phyloP scores from a whole-genome alignment of 2,329 filamentous ascomycete genomes.

The Penicillium aurantiogriseum region DNA sequence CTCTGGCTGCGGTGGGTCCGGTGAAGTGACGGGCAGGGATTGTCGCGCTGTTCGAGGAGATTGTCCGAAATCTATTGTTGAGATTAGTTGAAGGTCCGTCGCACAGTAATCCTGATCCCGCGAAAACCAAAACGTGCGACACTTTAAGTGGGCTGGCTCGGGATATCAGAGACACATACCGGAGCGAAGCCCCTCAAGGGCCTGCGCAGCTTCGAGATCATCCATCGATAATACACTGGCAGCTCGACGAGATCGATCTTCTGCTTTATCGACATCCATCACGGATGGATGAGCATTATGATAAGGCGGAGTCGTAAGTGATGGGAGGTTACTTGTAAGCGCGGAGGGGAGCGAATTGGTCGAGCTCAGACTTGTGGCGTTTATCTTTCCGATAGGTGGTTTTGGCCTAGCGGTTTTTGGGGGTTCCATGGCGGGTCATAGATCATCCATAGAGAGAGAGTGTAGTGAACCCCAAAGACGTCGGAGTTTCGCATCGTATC shows the following conservation, averaged over 20 bases:
- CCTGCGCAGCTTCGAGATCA: slow-evolving; percentile 65
- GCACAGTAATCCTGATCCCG: not conserved
- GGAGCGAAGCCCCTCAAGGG: slow-evolving; percentile 70
- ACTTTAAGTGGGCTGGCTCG: not conserved
- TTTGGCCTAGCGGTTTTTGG: slow-evolving; percentile 5
- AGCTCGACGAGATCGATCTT: slow-evolving; percentile 44
- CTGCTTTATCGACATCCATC: slow-evolving; percentile 35
- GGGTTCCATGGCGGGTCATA: slow-evolving; percentile 14
- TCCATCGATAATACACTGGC: slow-evolving; percentile 50
- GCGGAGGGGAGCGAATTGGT: slow-evolving; percentile 9
- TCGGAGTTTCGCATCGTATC: slow-evolving; percentile 7
- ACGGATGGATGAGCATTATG: slow-evolving; percentile 32
- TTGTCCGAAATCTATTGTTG: slow-evolving; percentile 61
- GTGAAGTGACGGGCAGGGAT: slow-evolving; percentile 33
- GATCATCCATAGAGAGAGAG: slow-evolving; percentile 3
- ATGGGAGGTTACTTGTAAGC: slow-evolving; percentile 11
- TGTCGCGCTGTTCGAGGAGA: slow-evolving; percentile 54
- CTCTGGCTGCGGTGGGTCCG: slow-evolving; percentile 59
- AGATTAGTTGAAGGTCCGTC: slow-evolving; percentile 11
- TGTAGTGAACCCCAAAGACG: not conserved
- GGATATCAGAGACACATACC: slow-evolving; percentile 50
- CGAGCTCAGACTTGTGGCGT: slow-evolving; percentile 14
- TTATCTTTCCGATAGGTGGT: not conserved
- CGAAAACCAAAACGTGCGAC: not conserved
- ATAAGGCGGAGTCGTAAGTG: slow-evolving; percentile 11